phyloP scores from a whole-genome alignment of 148 eudicot species.

The Amaranthus palmeri region DNA sequence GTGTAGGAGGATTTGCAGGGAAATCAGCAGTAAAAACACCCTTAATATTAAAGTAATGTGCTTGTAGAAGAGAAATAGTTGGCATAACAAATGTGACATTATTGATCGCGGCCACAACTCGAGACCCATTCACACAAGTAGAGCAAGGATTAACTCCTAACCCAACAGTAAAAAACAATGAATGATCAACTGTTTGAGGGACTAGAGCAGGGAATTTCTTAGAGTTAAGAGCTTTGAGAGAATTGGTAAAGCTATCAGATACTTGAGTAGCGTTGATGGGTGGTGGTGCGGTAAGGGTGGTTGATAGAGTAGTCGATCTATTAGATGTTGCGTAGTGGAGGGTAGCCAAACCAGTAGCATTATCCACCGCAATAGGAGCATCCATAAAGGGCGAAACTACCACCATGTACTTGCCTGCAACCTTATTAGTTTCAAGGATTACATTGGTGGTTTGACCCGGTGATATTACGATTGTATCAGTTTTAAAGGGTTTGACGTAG shows the following conservation, averaged over 20 bases:
- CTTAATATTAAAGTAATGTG: conserved; percentile 41
- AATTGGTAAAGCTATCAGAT: conserved; percentile 29
- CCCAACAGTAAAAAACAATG: conserved; percentile 42
- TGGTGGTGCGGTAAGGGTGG: conserved; percentile 39
- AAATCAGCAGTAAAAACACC: conserved; percentile 57
- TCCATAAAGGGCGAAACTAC: conserved; percentile 56
- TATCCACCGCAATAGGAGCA: conserved; percentile 48
- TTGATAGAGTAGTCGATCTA: not conserved
- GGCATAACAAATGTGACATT: conserved; percentile 59
- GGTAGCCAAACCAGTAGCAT: conserved; percentile 40
- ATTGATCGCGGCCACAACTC: conserved; percentile 48
- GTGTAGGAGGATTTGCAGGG: conserved; percentile 35
- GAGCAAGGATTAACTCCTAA: conserved; percentile 46
- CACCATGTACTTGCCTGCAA: conserved; percentile 37
- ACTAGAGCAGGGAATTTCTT: conserved; percentile 36
- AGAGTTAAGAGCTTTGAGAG: conserved; percentile 48
- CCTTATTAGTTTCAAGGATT: conserved; percentile 30
- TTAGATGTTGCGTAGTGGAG: conserved; percentile 30
- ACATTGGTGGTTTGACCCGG: conserved; percentile 65
- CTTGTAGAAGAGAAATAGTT: conserved; percentile 38
- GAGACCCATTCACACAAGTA: conserved; percentile 36
- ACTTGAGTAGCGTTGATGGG: conserved; percentile 41
- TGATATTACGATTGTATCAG: conserved; percentile 38
- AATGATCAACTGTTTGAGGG: conserved; percentile 40
- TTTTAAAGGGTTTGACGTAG: conserved; percentile 47